Evolutionary conservation across 176 grass and related monocot genomes (phyloP), one percentile per base, ranked within the genome.

Genomic region (Zea mays): DNA sequence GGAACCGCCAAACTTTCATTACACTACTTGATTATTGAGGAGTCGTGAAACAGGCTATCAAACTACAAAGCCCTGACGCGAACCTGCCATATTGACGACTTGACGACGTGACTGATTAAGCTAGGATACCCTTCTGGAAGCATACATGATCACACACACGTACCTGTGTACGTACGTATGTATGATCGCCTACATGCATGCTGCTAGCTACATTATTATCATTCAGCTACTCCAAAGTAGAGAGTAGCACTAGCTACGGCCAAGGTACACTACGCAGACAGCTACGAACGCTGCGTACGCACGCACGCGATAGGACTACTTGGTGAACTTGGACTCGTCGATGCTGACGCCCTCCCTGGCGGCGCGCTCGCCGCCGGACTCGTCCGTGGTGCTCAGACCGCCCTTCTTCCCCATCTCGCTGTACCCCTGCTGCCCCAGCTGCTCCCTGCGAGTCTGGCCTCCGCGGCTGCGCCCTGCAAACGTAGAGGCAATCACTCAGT

Each of bases 281-380:
- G n/a, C 3, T 56, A 42, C 57, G 9, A 58, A 0, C 0, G 55
- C n/a, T 58, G 7, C 55, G 3, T 8, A 11, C 56, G 51, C 0
- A 16, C 56, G 57, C n/a, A 4, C 7, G 1, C 20, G 56, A 7
- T 65, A 84, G 63, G 69, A 75, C 45, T 57, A 3, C 54, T 65
- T 88, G 62, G 41, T 87, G 62, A 80, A 87, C 89, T 92, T 95
- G 73, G 89, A 87, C 65, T 95, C 89, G 70, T 95, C 86, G 71
- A 92, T 78, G 21, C 82, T 21, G 40, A 89, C 44, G 4, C 84
- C 92, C 73, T 89, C 89, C 10, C 58, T 76, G 14, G 70, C 83
- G 14, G 83, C 81, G 41, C 82, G 84, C 56, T 84, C 88, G 16
- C 84, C 88, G 46, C 88, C 88, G 39, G 80, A 75, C 80, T 81